Conservation (phyloP, 345 rosid genomes). For the Eucalyptus cladocalyx region DNA sequence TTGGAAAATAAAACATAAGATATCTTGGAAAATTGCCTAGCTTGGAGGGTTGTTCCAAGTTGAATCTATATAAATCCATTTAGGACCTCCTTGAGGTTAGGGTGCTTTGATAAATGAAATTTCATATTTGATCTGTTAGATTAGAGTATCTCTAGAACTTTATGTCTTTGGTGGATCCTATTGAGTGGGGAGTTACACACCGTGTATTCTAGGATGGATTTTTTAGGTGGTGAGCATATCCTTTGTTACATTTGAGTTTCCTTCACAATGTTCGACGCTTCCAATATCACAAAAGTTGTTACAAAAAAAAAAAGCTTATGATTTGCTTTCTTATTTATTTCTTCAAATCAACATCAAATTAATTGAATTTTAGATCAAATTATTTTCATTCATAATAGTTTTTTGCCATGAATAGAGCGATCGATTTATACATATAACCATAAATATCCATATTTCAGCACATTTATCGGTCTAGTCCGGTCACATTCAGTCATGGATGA, state of each 20-base stretch:
- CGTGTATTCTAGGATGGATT: not conserved
- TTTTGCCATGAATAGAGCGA: not conserved
- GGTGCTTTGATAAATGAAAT: not conserved
- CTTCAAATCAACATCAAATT: not conserved
- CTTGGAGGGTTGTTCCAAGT: not conserved
- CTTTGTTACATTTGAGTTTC: not conserved
- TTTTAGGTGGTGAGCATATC: not conserved
- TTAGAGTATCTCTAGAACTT: not conserved
- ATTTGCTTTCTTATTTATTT: not conserved
- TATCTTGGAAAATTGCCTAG: not conserved
- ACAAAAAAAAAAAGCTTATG: not conserved
- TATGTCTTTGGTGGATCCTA: not conserved
- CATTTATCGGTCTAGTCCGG: not conserved
- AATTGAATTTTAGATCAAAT: not conserved
- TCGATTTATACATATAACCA: not conserved
- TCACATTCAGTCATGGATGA: not conserved
- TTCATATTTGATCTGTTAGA: not conserved
- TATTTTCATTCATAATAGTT: not conserved
- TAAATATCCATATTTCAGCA: not conserved
- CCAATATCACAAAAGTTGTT: not conserved
- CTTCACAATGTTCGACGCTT: not conserved
- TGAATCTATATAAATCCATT: not conserved
- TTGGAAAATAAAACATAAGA: not conserved
- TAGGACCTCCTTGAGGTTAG: not conserved
- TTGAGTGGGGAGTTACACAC: too few species aligned